Evolutionary conservation across 306 rosid species (phyloP).

Genomic region (Fragaria ananassa): DNA sequence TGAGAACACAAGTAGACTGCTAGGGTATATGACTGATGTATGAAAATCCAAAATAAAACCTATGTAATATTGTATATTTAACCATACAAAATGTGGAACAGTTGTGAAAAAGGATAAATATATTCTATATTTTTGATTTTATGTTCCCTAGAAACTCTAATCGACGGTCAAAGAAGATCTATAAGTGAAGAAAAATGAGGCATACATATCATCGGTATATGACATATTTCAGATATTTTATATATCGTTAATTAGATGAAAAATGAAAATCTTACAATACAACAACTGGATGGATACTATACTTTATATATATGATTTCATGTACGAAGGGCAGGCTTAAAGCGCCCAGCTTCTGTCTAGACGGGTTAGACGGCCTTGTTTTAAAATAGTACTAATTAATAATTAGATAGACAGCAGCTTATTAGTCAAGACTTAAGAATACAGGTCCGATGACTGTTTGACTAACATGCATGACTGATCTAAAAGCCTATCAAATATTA

Average conservation of each 20-base stretch:
- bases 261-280: neutral
- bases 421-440: neutral
- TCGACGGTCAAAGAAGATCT: neutral
- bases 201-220: neutral
- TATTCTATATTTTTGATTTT: neutral
- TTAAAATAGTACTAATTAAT: neutral
- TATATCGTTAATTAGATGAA: neutral
- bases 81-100: neutral
- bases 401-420: neutral
- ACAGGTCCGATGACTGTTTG: constrained; percentile 28
- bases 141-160: neutral
- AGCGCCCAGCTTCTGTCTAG: too few relatives aligned
- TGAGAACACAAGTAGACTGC: neutral
- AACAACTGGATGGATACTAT: neutral
- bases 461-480: constrained; percentile 32
- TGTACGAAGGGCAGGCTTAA: neutral
- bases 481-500: constrained; percentile 2
- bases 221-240: neutral
- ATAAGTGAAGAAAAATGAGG: neutral
- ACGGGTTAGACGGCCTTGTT: too few relatives aligned
- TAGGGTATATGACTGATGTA: neutral
- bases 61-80: neutral
- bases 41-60: neutral
- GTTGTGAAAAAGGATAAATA: neutral
- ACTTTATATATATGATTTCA: too few relatives aligned